phyloP scores from a whole-genome alignment of 306 rosid genomes.

The Trichosanthes truncata region DNA sequence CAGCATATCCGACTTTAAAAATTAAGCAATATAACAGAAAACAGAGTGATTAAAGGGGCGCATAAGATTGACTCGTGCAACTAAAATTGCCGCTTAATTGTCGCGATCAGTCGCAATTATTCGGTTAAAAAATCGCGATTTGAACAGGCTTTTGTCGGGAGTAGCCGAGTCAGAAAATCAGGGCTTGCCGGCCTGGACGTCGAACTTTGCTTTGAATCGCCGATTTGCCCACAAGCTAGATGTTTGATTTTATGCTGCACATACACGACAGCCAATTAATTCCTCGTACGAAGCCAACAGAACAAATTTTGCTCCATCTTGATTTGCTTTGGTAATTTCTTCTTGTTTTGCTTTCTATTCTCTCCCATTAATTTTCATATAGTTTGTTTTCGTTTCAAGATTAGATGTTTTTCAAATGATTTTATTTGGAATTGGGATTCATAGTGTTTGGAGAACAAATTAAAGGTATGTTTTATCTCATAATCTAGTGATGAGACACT shows the following conservation, averaged over 20 bases:
- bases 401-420: neutral
- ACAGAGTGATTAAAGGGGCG: neutral
- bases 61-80: conserved; percentile 4
- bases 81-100: conserved; percentile 4
- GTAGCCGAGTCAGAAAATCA: neutral
- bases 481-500: neutral
- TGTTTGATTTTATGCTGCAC: neutral
- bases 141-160: neutral
- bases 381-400: neutral
- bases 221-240: neutral
- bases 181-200: neutral
- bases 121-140: conserved; percentile 4
- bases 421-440: neutral
- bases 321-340: neutral
- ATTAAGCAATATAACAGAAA: neutral
- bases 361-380: neutral
- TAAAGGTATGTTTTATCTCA: neutral
- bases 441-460: neutral
- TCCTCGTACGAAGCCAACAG: neutral
- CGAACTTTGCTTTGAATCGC: neutral
- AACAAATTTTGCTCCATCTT: neutral
- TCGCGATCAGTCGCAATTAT: neutral
- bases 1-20: neutral
- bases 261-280: neutral
- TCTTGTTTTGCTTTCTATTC: neutral